Evolutionary conservation across 192 early-diverging fungal species (phyloP).

Genomic region (Coemansia sp.): DNA sequence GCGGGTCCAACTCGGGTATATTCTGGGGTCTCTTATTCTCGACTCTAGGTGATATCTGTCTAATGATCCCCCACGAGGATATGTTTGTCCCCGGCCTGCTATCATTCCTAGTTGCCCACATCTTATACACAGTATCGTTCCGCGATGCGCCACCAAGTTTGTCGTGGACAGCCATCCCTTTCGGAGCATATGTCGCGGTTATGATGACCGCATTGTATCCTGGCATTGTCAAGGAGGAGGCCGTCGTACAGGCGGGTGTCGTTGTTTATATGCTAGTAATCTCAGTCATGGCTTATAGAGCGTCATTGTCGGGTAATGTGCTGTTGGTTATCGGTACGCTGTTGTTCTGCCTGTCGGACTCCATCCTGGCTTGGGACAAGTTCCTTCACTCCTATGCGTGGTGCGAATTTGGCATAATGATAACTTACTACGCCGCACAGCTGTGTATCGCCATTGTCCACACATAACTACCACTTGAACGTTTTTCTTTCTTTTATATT

Average conservation of each 20-base stretch:
- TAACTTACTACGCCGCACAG: slow-evolving; percentile 52
- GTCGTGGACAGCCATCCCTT: slow-evolving; percentile 30
- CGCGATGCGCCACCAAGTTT: neutral
- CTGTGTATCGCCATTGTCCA: slow-evolving; percentile 46
- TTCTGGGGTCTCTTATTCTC: slow-evolving; percentile 40
- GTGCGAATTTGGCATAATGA: slow-evolving; percentile 48
- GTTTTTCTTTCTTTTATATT: neutral
- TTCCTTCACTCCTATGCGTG: slow-evolving; percentile 26
- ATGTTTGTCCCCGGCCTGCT: slow-evolving; percentile 47
- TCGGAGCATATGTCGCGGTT: slow-evolving; percentile 18
- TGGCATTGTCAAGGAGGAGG: slow-evolving; percentile 25
- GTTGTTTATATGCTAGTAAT: slow-evolving; percentile 36
- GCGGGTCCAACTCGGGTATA: neutral
- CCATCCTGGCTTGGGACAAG: slow-evolving; percentile 48
- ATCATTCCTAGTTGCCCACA: slow-evolving; percentile 45
- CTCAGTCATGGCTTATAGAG: slow-evolving; percentile 38
- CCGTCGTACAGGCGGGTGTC: slow-evolving; percentile 39
- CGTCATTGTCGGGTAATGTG: slow-evolving; percentile 27
- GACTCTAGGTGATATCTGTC: slow-evolving; percentile 31
- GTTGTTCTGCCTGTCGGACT: slow-evolving; percentile 50
- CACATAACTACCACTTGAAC: too few species aligned
- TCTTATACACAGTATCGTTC: slow-evolving; percentile 33
- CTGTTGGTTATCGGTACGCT: slow-evolving; percentile 31
- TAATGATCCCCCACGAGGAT: slow-evolving; percentile 37
- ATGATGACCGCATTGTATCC: slow-evolving; percentile 30